Base-by-base conservation (phyloP, 768 basidiomycete species). In the Thelephora ganbajun region DNA sequence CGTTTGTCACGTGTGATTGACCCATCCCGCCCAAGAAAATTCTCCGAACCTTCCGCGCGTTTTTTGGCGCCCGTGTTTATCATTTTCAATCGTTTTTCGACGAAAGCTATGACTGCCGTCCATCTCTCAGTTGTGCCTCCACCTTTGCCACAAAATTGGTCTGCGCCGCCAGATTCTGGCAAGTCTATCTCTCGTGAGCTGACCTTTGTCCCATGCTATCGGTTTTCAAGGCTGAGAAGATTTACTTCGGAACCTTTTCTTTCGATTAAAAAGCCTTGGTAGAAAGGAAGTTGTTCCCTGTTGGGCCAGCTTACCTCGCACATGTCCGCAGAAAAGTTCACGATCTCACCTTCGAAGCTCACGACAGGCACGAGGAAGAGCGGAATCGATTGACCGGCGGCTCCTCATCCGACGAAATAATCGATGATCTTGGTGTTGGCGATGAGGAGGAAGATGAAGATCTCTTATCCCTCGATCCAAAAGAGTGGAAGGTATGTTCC, bases 401-500 rank as follows among this genome's bases (percentile, higher is more conserved):
- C 5, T 85, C 84, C 51, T 16, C 18, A 9, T 41, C 39, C 39
- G 39, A 16, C 16, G 39, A 41, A 22, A 41, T 41, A 16, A 22
- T 18, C 16, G 86, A 88, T 57, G 92, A 93, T 68, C 78, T 90
- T 11, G 94, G 91, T 23, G 83, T 98, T 5, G 93, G 92, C 1
- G 85, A 90, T 50, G 96, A 98, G 66, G 71, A 79, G 52, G 94
- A 98, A 69, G 63, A 74, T 16, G 68, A 72, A 2, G 80, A 80
- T 19, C 56, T 91, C 43, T 63, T 91, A 35, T 61, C 68, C 41
- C 69, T 80, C n/a, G 94, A 99, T 69, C 88, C 94, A 5, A 97
- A 97, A 66, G 91, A 94, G 60, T 98, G 96, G 94, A 99, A 98
- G 77, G 88, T 86, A 53, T 36, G 69, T 57, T 41, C 18, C 30